Percentiles rank a stretch among this genome's conserved stretches.
phyloP scores from a whole-genome alignment of 176 grass and related monocot species.

The Eragrostis nindensis region DNA sequence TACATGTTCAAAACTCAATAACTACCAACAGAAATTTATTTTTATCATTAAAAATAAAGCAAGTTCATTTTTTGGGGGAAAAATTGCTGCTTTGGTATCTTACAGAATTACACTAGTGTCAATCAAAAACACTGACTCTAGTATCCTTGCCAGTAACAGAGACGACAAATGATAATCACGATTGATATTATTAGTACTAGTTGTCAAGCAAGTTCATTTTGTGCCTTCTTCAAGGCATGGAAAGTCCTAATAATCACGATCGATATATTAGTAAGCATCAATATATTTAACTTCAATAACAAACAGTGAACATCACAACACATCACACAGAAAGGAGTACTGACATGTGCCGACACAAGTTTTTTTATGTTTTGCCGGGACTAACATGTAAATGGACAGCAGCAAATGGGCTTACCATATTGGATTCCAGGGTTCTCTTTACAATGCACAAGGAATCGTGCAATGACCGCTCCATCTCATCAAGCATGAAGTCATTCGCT shows the following conservation, averaged over 20 bases:
- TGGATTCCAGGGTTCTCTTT: slow-evolving; percentile 90
- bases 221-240: not conserved
- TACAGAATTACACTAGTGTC: not conserved
- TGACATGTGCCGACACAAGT: no score
- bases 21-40: not conserved
- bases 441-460: slow-evolving; percentile 89
- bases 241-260: not conserved
- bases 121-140: not conserved
- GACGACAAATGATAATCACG: not conserved
- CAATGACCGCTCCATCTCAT: slow-evolving; percentile 88
- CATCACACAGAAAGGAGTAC: not conserved
- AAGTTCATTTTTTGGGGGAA: not conserved
- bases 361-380: no score
- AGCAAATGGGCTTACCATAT: slow-evolving; percentile 58
- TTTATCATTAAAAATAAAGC: not conserved
- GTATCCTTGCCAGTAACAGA: not conserved
- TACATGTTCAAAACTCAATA: not conserved
- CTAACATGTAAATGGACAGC: not conserved
- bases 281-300: not conserved
- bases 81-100: no score
- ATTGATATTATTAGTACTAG: no score
- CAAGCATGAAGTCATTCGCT: slow-evolving; percentile 90
- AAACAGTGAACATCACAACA: not conserved
- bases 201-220: no score
- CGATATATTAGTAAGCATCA: not conserved